A percentile compares a stretch with the other conserved stretches of the same genome.
Evolutionary conservation across 768 basidiomycete genomes (phyloP).

Genomic region (Auricularia sp.): DNA sequence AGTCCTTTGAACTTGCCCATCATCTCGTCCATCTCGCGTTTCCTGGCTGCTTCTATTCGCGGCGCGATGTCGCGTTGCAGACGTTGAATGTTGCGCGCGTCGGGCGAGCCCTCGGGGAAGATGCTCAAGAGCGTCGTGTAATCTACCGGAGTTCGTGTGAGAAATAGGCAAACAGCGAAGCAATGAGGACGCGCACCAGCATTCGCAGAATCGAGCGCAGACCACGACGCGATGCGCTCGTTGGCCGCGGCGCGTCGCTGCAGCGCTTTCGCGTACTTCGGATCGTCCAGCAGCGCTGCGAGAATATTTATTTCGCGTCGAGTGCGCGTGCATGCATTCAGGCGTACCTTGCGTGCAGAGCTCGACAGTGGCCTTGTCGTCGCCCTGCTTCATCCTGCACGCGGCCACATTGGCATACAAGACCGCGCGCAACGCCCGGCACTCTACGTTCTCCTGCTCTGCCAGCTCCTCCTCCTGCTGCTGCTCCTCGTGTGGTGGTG

Average conservation of each 20-base stretch:
- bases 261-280: slow-evolving; percentile 75
- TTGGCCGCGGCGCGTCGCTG: slow-evolving; percentile 84
- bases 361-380: slow-evolving; percentile 68
- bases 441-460: slow-evolving; percentile 10
- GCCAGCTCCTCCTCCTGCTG: slow-evolving; percentile 12
- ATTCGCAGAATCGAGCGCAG: slow-evolving; percentile 68
- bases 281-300: slow-evolving; percentile 77
- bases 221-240: slow-evolving; percentile 72
- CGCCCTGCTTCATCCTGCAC: slow-evolving; percentile 70
- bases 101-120: slow-evolving; percentile 44
- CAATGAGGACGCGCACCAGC: slow-evolving; percentile 46
- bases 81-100: slow-evolving; percentile 35
- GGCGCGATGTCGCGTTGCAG: slow-evolving; percentile 50
- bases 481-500: slow-evolving; percentile 12
- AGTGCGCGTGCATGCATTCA: neutral
- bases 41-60: slow-evolving; percentile 65
- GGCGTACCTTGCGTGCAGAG: slow-evolving; percentile 62
- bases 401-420: slow-evolving; percentile 85
- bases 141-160: slow-evolving; percentile 36
- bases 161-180: neutral
- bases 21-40: slow-evolving; percentile 86
- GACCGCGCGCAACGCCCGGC: slow-evolving; percentile 49
- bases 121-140: slow-evolving; percentile 62
- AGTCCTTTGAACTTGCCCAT: slow-evolving; percentile 83
- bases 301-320: neutral